Percentiles rank a stretch among this genome's conserved stretches.
Conservation (phyloP, 140 eudicot genomes). For the Oenanthe javanica region DNA sequence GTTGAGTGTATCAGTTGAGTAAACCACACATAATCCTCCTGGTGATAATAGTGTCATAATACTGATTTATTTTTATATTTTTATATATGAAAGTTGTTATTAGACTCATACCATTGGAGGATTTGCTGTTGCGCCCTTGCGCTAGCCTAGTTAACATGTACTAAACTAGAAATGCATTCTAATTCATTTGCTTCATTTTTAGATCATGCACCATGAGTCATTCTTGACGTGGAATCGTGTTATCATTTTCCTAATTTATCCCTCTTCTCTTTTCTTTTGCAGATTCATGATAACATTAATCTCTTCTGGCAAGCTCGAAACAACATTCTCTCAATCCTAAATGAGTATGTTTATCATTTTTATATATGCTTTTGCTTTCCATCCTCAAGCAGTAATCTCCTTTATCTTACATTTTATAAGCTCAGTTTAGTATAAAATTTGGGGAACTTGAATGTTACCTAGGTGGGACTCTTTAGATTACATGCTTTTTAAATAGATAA, state of each 20-base stretch:
- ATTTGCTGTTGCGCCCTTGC: not conserved
- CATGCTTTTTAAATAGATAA: not conserved
- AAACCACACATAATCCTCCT: not conserved
- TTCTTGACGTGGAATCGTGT: not conserved
- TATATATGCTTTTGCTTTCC: not conserved
- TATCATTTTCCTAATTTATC: not conserved
- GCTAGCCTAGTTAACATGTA: not conserved
- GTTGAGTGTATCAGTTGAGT: not conserved
- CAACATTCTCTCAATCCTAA: slow-evolving; percentile 38
- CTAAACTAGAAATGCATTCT: not conserved
- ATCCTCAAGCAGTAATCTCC: not conserved
- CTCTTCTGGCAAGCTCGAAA: slow-evolving; percentile 51
- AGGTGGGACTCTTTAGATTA: no score
- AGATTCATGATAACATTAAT: slow-evolving; percentile 27
- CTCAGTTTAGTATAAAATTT: no score
- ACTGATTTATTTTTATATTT: no score
- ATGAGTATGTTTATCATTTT: slow-evolving; percentile 31
- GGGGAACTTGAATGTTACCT: no score
- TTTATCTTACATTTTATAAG: not conserved
- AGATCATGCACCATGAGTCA: not conserved
- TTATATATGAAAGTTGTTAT: not conserved
- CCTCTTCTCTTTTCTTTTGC: not conserved
- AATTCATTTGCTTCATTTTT: not conserved
- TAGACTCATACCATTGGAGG: not conserved
- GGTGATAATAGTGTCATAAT: not conserved